A percentile compares a stretch with the other conserved stretches of the same genome.
phyloP scores from a whole-genome alignment of 2,329 filamentous ascomycete species.

The Podosphaera xanthii region DNA sequence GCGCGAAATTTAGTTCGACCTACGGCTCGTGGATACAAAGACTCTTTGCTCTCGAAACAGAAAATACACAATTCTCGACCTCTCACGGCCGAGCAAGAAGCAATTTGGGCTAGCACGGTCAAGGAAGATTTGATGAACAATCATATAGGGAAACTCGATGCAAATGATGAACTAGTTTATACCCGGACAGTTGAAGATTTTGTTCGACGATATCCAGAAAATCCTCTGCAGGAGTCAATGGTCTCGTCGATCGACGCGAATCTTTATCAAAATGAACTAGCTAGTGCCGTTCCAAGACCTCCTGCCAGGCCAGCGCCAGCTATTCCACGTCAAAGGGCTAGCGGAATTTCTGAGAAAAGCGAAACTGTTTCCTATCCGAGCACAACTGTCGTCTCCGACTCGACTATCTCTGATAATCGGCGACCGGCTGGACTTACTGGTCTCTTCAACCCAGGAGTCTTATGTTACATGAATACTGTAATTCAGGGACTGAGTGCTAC shows the following conservation, averaged over 20 bases:
- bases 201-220: constrained; percentile 54
- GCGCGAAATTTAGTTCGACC: constrained; percentile 27
- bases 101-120: constrained; percentile 56
- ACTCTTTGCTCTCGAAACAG: constrained; percentile 13
- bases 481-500: constrained; percentile 67
- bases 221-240: constrained; percentile 40
- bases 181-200: constrained; percentile 65
- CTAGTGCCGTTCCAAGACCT: constrained; percentile 13
- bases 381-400: constrained; percentile 21
- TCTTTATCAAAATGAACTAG: constrained; percentile 12
- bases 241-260: constrained; percentile 14
- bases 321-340: constrained; percentile 46
- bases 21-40: constrained; percentile 18
- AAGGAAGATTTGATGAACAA: neutral
- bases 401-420: constrained; percentile 18
- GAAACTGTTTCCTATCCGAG: constrained; percentile 12
- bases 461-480: constrained; percentile 83
- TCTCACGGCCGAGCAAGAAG: constrained; percentile 60
- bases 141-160: constrained; percentile 31
- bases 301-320: constrained; percentile 26
- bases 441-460: constrained; percentile 56
- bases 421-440: constrained; percentile 42
- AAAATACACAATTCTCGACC: constrained; percentile 33
- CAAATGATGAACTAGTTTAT: constrained; percentile 26
- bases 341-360: constrained; percentile 44